Evolutionary conservation across 495 filamentous ascomycete genomes (phyloP), one percentile per base, ranked within the genome.

Genomic region (Talaromyces proteolyticus): DNA sequence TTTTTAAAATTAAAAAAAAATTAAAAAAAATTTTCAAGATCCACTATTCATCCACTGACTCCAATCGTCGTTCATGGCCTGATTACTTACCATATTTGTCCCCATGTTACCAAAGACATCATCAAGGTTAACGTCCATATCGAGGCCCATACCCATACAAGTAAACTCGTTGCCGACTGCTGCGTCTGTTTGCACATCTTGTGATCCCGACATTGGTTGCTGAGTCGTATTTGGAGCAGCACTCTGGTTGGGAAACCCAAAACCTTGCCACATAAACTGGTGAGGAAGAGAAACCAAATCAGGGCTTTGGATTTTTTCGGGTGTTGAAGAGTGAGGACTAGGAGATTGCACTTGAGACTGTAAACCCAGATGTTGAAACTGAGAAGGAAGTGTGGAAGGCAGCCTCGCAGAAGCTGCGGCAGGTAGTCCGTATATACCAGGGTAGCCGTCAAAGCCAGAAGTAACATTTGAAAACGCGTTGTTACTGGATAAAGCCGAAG

Each of bases 221-320:
- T 61, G 59, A 16, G 42, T 57, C 52, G 3, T 58, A 19, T 11
- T 53, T 19, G 5, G 10, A 12, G 52, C 34, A 5, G 62, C 49
- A 25, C 55, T 57, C 22, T 49, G 59, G 5, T 62, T 60, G 37
- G 68, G 64, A 53, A 68, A 65, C 44, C 64, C 68, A 47, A 72
- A 69, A 4, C 68, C 64, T 53, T 72, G 69, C 69, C 69, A 75
- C 23, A 69, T 58, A 39, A 70, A 75, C 36, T 72, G 72, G 22
- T 69, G 67, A 50, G 71, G 71, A 26, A 75, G 66, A 5, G 71
- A 75, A 20, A 75, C 71, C 17, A 75, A 58, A 34, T 75, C 71
- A 0, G 71, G 69, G 48, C 71, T 73, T 51, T 68, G 65, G 40
- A 70, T 51, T 6, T 50, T 50, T 25, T 75, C 70, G 16, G 47